These are phyloP conservation scores for Kluyveromyces lactis DNA, from an alignment of 805 yeast genomes.

Conservation along the genomic window DNA sequence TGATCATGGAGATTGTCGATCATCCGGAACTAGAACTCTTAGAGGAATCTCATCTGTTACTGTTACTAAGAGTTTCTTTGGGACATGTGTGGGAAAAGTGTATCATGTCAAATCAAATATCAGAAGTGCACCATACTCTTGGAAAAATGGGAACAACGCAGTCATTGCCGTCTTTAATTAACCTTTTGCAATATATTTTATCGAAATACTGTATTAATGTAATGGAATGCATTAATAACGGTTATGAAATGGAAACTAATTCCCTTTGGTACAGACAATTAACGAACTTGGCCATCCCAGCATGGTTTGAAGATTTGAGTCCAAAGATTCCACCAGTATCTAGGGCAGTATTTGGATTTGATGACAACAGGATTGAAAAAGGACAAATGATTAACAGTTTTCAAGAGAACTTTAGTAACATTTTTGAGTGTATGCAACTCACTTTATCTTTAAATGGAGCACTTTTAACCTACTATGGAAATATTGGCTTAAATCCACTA, in stretches of 20 bases:
- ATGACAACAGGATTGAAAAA: conserved; percentile 6
- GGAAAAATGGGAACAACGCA: conserved; percentile 19
- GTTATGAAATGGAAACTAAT: not conserved
- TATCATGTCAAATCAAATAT: conserved; percentile 5
- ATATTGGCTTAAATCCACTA: conserved; percentile 11
- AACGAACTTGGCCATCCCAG: conserved; percentile 14
- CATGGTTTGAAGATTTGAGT: conserved; percentile 19
- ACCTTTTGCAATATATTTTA: conserved; percentile 20
- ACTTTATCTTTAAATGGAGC: conserved; percentile 11
- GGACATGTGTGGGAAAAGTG: conserved; percentile 8
- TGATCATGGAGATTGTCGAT: conserved; percentile 28
- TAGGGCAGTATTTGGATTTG: conserved; percentile 23
- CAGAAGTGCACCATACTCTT: conserved; percentile 15
- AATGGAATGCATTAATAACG: conserved; percentile 3
- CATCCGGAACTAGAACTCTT: conserved; percentile 24
- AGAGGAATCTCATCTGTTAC: conserved; percentile 17
- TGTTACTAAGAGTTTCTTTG: conserved; percentile 16
- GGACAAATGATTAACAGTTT: conserved; percentile 6
- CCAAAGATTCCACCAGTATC: conserved; percentile 27
- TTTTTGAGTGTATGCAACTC: conserved; percentile 12
- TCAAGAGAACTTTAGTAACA: conserved; percentile 3
- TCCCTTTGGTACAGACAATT: conserved; percentile 9
- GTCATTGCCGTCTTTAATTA: conserved; percentile 18
- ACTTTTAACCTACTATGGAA: conserved; percentile 13
- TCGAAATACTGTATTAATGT: conserved; percentile 16